Conservation (phyloP, 371 early-diverging fungal genomes). For the Umbelopsis sp. region DNA sequence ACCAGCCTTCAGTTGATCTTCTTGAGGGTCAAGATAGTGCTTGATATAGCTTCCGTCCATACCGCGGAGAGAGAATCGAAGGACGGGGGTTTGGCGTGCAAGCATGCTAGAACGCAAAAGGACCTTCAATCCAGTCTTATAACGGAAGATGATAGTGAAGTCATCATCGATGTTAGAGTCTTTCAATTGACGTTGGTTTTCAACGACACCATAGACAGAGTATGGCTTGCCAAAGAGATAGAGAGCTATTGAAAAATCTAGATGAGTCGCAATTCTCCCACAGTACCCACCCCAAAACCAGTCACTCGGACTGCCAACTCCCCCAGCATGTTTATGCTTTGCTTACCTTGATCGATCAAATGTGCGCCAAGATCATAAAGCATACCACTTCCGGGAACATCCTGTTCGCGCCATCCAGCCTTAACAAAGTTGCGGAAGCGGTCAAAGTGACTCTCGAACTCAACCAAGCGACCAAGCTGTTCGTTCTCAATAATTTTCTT, state of each 20-base stretch:
- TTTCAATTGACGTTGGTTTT: constrained; percentile 70
- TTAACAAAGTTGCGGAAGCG: constrained; percentile 74
- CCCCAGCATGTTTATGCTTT: background rate
- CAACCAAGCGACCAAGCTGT: constrained; percentile 70
- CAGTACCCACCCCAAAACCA: too few relatives aligned
- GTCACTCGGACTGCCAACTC: too few relatives aligned
- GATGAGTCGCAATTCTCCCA: background rate
- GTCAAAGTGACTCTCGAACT: constrained; percentile 77
- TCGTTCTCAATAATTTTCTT: constrained; percentile 56
- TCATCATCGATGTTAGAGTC: constrained; percentile 62
- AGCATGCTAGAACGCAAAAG: constrained; percentile 74
- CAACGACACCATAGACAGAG: constrained; percentile 61
- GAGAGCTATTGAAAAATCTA: constrained; percentile 35
- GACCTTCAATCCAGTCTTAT: constrained; percentile 61
- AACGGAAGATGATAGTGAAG: constrained; percentile 67
- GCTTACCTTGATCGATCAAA: constrained; percentile 70
- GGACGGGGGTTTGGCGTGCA: constrained; percentile 63
- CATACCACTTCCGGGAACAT: constrained; percentile 70
- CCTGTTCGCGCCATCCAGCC: constrained; percentile 76
- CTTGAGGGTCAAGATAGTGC: constrained; percentile 75
- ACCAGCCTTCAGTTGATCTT: constrained; percentile 72
- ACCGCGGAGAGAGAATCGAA: constrained; percentile 73
- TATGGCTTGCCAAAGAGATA: constrained; percentile 73
- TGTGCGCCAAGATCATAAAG: constrained; percentile 81
- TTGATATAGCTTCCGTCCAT: constrained; percentile 72